A percentile compares a stretch with the other conserved stretches of the same genome.
These are phyloP conservation scores for Daldinia bambusicola DNA, from an alignment of 495 filamentous ascomycete genomes.

Conservation along the genomic window DNA sequence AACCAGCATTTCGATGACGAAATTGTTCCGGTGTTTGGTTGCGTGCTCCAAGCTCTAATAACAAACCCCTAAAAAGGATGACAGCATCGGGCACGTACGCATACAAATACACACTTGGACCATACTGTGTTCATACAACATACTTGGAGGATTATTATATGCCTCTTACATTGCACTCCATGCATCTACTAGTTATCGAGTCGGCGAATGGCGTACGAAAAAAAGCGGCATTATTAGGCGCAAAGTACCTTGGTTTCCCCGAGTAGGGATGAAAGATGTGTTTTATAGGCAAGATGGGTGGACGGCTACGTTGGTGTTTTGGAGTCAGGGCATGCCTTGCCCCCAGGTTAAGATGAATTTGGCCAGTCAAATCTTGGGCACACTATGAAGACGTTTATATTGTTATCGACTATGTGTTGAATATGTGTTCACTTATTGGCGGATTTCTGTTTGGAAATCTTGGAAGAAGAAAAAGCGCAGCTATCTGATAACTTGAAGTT, in stretches of 20 bases:
- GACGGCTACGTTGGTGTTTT: slow-evolving; percentile 48
- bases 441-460: slow-evolving; percentile 38
- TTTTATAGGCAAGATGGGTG: slow-evolving; percentile 46
- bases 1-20: slow-evolving; percentile 27
- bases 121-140: slow-evolving; percentile 43
- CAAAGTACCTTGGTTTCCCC: slow-evolving; percentile 48
- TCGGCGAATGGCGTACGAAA: slow-evolving; percentile 53
- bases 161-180: slow-evolving; percentile 45
- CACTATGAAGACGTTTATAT: slow-evolving; percentile 28
- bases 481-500: slow-evolving; percentile 25
- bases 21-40: slow-evolving; percentile 23
- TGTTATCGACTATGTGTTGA: slow-evolving; percentile 29
- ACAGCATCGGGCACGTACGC: slow-evolving; percentile 25
- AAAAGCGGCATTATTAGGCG: slow-evolving; percentile 52
- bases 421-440: slow-evolving; percentile 27
- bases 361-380: slow-evolving; percentile 22
- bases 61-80: slow-evolving; percentile 8
- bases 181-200: slow-evolving; percentile 49
- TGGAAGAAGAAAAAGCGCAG: slow-evolving; percentile 26
- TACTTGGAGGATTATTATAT: slow-evolving; percentile 29
- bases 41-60: slow-evolving; percentile 15
- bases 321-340: slow-evolving; percentile 45
- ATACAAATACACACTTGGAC: slow-evolving; percentile 22
- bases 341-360: slow-evolving; percentile 24
- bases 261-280: slow-evolving; percentile 43